Conservation (phyloP, 805 yeast species). For the Saccharomyces cerevisiae region DNA sequence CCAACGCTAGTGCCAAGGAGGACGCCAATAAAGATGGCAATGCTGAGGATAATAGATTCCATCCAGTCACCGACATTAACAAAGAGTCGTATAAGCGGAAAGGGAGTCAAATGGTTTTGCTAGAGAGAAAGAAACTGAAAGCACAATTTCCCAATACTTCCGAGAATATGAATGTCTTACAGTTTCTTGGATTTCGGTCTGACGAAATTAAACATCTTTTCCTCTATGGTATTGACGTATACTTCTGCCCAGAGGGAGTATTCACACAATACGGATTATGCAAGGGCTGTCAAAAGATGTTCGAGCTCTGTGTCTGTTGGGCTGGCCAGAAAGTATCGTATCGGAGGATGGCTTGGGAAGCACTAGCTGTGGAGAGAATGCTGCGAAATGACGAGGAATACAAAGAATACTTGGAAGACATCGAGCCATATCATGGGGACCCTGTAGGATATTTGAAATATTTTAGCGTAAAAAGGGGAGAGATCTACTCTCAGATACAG, state of each 20-base stretch:
- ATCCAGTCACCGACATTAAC: slow-evolving; percentile 4
- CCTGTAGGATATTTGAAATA: neutral
- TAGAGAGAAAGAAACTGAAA: slow-evolving; percentile 1
- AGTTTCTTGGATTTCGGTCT: slow-evolving; percentile 1
- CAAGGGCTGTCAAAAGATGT: neutral
- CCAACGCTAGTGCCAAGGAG: no score
- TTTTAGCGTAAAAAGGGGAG: neutral
- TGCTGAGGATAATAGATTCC: no score
- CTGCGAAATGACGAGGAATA: neutral
- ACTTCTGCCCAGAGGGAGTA: no score
- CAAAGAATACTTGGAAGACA: slow-evolving; percentile 1
- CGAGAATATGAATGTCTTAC: slow-evolving; percentile 1
- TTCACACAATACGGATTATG: no score
- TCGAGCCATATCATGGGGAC: neutral
- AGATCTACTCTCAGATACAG: neutral
- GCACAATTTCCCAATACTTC: slow-evolving; percentile 1
- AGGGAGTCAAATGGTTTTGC: neutral
- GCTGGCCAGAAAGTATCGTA: neutral
- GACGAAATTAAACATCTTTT: slow-evolving; percentile 1
- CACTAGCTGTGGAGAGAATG: no score
- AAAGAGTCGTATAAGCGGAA: neutral
- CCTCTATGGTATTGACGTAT: neutral
- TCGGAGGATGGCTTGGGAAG: neutral
- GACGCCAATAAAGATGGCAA: no score
- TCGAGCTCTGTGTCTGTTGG: slow-evolving; percentile 1